Evolutionary conservation across 495 filamentous ascomycete genomes (phyloP), one percentile per base, ranked within the genome.

Genomic region (Umbilicaria muhlenbergii): DNA sequence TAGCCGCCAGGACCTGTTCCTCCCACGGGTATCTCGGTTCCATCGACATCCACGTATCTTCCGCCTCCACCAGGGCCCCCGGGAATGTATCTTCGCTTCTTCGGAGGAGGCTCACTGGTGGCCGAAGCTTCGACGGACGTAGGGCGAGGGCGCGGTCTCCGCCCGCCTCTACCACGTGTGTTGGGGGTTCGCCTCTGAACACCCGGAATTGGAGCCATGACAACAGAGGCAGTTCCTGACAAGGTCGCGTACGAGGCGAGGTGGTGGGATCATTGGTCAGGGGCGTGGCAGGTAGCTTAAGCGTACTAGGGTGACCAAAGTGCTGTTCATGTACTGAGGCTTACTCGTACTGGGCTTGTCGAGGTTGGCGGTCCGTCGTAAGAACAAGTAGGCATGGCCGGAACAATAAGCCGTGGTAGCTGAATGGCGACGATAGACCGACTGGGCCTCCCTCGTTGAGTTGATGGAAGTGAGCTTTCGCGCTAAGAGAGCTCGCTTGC

Each of bases 61-160:
- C 82, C 81, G 44, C 82, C 80, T 44, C 83, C 84, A n/a, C 82
- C 81, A 32, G 81, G 78, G 19, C 83, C 83, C 45, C 81, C 82
- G 35, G 85, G 82, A 31, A 86, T 69, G 56, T 87, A 89, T 51
- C 64, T 72, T 49, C 69, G 62, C 49, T 67, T 74, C 54, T 72
- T 74, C 21, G 56, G 51, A n/a, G 66, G 63, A 43, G 50, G 52
- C 21, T 52, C 53, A 11, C 36, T 34, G 2, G 37, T 44, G 64
- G 39, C 50, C 43, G 60, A 70, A 19, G 60, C 69, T 57, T 67
- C 73, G 39, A 36, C 52, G 39, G 56, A 50, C 39, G 50, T 63
- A 39, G 55, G 43, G 39, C 54, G 57, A 43, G 56, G 53, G 50
- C 46, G 53, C 10, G 52, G 46, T 49, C 60, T 66, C 39, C 64